Base-by-base conservation (phyloP, 2,329 filamentous ascomycete genomes). In the Hirsutella thompsonii region DNA sequence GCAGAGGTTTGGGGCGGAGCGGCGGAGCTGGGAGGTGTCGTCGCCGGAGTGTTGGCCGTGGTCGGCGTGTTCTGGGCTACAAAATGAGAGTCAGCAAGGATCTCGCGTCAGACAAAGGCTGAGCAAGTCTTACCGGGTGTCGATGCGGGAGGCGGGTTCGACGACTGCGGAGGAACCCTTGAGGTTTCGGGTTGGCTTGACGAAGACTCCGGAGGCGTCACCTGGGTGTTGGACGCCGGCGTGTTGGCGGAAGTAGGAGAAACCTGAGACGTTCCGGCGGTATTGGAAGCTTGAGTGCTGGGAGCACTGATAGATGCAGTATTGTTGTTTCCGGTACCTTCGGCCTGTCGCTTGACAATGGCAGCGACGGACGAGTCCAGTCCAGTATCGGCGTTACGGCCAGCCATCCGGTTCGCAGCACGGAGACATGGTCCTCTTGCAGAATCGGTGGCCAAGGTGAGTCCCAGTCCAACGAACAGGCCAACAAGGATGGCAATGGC, bases 311-410 rank as follows among this genome's bases (percentile, higher is more conserved):
- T 29, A 16, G 37, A 18, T n/a, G 43, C 36, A 11, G 43, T 42
- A 18, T 23, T 16, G n/a, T 54, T 59, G 40, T 57, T 62, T 26
- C 53, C 54, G 37, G 57, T 55, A 35, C 46, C 53, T 41, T 63
- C 57, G 47, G 79, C 54, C 46, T 63, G 73, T 46, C 81, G 72
- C 59, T 76, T 78, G 30, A 75, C 81, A 42, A 87, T 61, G 43
- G 76, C 72, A 42, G 81, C 68, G 47, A 85, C 64, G 43, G 74
- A 72, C 9, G 70, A 74, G 16, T 79, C 79, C 30, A 83, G 64
- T 30, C 70, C 67, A 19, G 59, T 78, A 72, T 21, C 83, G 68
- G 28, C 30, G 71, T 74, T 56, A 82, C 74, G 41, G 37, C 70
- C 68, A 36, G 74, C 71, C 41, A 79, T 66, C 51, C 79, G 70